These are phyloP conservation scores for Leishmania arabica DNA, from an alignment of 208 protist species.

Conservation along the genomic window DNA sequence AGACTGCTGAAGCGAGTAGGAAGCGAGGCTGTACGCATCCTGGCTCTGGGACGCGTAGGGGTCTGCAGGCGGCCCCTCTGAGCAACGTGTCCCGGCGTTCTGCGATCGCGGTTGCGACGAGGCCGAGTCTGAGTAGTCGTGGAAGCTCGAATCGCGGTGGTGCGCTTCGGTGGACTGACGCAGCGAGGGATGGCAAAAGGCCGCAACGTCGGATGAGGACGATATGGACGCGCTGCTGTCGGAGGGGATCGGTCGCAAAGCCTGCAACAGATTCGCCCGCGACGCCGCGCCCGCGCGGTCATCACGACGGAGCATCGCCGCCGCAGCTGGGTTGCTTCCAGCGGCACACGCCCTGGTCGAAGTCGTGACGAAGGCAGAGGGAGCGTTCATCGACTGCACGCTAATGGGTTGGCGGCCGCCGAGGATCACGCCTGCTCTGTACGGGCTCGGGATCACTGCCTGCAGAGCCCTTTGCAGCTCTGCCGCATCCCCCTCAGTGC, in stretches of 20 bases:
- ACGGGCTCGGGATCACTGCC: background rate
- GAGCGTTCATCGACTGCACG: background rate
- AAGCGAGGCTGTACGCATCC: constrained; percentile 23
- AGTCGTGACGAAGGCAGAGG: background rate
- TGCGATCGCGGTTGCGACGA: constrained; percentile 9
- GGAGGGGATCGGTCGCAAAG: background rate
- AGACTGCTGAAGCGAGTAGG: constrained; percentile 26
- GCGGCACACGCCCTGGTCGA: background rate
- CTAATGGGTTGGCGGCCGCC: constrained; percentile 25
- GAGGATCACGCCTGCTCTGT: constrained; percentile 19
- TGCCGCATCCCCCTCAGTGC: background rate
- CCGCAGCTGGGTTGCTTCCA: constrained; percentile 1
- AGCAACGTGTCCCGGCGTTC: background rate
- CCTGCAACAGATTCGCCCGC: background rate
- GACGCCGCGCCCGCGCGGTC: background rate
- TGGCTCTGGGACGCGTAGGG: constrained; percentile 12
- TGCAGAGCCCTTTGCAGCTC: background rate
- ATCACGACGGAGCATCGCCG: background rate
- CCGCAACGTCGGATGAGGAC: constrained; percentile 11
- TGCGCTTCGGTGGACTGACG: background rate
- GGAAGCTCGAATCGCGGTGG: constrained; percentile 29
- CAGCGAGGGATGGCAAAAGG: constrained; percentile 2
- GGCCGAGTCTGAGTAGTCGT: constrained; percentile 22
- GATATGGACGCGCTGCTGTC: constrained; percentile 5
- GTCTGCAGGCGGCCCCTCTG: background rate